Base-by-base conservation (phyloP, 2,329 filamentous ascomycete genomes). In the Scedosporium minutisporum region DNA sequence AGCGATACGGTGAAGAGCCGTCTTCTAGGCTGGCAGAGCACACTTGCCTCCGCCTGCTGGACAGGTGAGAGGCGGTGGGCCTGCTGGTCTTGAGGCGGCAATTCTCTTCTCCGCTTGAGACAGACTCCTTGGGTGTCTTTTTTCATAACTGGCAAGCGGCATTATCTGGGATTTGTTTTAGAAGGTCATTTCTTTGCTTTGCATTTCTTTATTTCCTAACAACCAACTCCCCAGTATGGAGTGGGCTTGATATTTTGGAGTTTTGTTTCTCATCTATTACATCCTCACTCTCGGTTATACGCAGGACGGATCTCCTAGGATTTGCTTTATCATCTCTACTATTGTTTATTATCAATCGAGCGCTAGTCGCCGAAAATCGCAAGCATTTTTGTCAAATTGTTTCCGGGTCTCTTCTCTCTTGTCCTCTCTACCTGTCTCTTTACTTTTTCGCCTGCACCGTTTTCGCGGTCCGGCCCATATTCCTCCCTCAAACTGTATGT, bases 81-180 rank as follows among this genome's bases (percentile, higher is more conserved):
- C 51, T 25, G 51, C n/a, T 10, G 6, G n/a, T 23, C 21, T 48
- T 21, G 44, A n/a, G 44, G 18, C 9, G 18, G 44, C 16, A 10
- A 18, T n/a, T 18, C 44, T 48, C 9, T 4, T 12, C 4, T 25
- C 23, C 12, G 51, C 23, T 55, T 25, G 18, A 23, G 21, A 6
- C 51, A 3, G 12, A 7, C 23, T 27, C 51, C 12, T 25, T 27
- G 51, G 12, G 12, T 55, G 51, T 23, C 51, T 25, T 23, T 18
- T 53, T 29, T 27, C 23, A 23, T 55, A 55, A 18, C 51, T 55
- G 21, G 51, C n/a, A 25, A 55, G 51, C 21, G 60, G 60, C 33
- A 38, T 44, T 57, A 12, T 58, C 57, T 48, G 60, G 60, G 55
- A 25, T 58, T 53, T 55, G 46, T 63, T 23, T 33, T 53, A 18